Evolutionary conservation across 345 rosid genomes (phyloP), one percentile per base, ranked within the genome.

Genomic region (Balakata baccata): DNA sequence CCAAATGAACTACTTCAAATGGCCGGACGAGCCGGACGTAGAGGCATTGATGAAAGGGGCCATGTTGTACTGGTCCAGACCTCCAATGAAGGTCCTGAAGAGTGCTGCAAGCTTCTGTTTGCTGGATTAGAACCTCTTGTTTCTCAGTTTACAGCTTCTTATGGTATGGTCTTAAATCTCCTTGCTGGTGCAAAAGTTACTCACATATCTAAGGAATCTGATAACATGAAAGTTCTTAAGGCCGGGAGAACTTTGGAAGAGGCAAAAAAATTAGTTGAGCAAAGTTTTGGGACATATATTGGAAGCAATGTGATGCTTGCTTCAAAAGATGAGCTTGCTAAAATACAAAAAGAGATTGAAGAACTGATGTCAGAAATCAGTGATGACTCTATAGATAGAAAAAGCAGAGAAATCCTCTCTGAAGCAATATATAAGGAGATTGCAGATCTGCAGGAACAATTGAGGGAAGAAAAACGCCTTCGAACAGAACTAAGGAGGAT

Each of bases 21-120:
- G 99, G 98, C 99, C 0, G 99, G 99, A 13, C 95, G 99, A 71
- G 97, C 98, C 81, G 99, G 99, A 75, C 94, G 97, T 53, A 87
- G 97, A 84, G 99, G 98, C 64, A 92, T 88, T 74, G 99, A 95
- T 80, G 83, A 87, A 74, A 85, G 76, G 78, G 99, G 98, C 39
- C 87, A 94, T 73, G 95, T 90, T 23, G 97, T 92, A 64, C 81
- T 92, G 75, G 80, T 92, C 75, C 99, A 90, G 84, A 82, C 91
- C 69, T 78, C 97, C 56, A 82, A 85, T 68, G 99, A 95, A 89
- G 99, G 94, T 71, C 96, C 97, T 50, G 98, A 95, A 83, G 98
- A 89, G 72, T 85, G 94, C 80, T 90, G 92, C 83, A 90, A 92
- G 79, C 83, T 95, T 78, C 87, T 95, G 51, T 90, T 92, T 76